phyloP scores from a whole-genome alignment of 2,329 filamentous ascomycete species.

The Botrytis porri region DNA sequence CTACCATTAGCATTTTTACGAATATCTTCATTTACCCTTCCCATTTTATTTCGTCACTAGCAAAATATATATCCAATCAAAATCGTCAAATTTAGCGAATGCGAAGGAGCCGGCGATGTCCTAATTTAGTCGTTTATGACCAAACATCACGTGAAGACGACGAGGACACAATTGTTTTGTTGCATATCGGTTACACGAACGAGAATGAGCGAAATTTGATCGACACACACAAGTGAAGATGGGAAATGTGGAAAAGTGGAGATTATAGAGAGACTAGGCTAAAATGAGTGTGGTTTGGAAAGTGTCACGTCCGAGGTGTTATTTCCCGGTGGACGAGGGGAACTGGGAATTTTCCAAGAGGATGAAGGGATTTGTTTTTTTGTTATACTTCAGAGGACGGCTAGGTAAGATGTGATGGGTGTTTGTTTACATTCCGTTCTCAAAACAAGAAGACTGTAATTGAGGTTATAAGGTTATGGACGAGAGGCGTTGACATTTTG shows the following conservation, averaged over 20 bases:
- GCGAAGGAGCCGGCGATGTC: not conserved
- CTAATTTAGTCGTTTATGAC: not conserved
- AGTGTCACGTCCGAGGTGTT: not conserved
- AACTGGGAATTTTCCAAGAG: not conserved
- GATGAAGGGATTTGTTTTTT: not conserved
- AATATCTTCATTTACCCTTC: not conserved
- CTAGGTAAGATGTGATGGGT: too few relatives aligned
- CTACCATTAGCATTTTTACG: not conserved
- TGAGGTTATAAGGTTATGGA: not conserved
- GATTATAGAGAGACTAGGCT: not conserved
- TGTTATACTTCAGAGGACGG: not conserved
- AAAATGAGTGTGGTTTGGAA: not conserved
- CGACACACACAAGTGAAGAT: not conserved
- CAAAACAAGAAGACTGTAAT: not conserved
- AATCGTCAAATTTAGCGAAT: conserved; percentile 3
- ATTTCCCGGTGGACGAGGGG: not conserved
- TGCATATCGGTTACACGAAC: not conserved
- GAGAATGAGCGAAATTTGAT: not conserved
- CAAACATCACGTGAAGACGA: not conserved
- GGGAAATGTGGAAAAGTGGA: not conserved
- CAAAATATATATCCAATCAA: not conserved
- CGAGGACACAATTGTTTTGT: not conserved
- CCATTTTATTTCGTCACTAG: not conserved
- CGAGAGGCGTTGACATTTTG: not conserved
- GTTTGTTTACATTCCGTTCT: not conserved